These are phyloP conservation scores for Typha latifolia DNA, from an alignment of 176 grass and related monocot genomes.

Conservation along the genomic window DNA sequence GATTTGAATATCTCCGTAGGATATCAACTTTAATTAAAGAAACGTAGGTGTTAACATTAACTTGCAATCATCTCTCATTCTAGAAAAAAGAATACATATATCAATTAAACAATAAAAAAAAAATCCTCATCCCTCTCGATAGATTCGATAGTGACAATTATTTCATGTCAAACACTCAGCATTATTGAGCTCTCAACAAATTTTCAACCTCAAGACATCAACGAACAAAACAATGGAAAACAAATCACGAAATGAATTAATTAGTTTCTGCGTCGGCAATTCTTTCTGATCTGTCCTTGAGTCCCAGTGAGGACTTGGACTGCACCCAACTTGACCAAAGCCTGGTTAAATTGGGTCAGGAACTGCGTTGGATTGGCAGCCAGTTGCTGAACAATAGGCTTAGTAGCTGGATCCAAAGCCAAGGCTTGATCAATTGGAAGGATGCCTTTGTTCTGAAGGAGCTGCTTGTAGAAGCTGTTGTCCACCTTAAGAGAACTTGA, in stretches of 20 bases:
- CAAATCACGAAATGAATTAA: background rate
- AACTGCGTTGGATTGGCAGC: constrained; percentile 11
- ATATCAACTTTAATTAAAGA: no score
- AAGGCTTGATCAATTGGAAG: constrained; percentile 35
- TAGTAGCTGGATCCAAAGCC: constrained; percentile 12
- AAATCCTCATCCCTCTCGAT: no score
- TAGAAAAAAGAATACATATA: no score
- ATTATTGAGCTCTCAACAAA: background rate
- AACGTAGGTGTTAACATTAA: no score
- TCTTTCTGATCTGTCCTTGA: constrained; percentile 28
- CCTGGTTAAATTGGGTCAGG: constrained; percentile 3
- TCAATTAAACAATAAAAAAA: no score
- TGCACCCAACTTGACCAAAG: constrained; percentile 33
- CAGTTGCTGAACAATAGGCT: constrained; percentile 24
- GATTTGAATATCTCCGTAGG: no score
- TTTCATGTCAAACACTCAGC: background rate
- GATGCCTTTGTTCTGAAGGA: constrained; percentile 21
- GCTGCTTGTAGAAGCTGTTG: constrained; percentile 44
- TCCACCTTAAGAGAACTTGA: constrained; percentile 24
- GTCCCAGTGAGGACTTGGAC: constrained; percentile 28
- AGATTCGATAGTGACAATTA: no score
- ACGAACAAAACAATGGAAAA: no score
- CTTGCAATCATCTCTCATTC: no score
- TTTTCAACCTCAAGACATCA: background rate
- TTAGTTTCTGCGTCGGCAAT: constrained; percentile 29